Conservation (phyloP, 2,329 filamentous ascomycete genomes). For the Chalaropsis ovoidea region DNA sequence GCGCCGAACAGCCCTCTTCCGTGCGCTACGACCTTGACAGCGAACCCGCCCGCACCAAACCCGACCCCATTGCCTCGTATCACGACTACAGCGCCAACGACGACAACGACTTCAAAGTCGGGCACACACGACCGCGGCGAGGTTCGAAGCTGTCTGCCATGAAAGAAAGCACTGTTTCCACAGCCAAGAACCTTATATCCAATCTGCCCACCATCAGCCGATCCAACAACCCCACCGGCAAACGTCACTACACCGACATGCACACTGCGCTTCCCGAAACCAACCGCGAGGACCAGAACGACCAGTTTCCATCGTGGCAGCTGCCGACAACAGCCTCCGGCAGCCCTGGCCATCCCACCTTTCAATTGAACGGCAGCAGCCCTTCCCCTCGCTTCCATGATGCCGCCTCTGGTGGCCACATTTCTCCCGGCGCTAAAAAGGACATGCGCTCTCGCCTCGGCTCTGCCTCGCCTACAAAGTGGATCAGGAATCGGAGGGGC, state of each 20-base stretch:
- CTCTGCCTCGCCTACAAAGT: slow-evolving; percentile 18
- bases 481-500: slow-evolving; percentile 14
- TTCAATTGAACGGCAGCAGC: neutral
- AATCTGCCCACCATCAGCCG: slow-evolving; percentile 21
- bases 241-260: slow-evolving; percentile 22
- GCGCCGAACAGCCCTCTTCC: slow-evolving; percentile 16
- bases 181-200: slow-evolving; percentile 23
- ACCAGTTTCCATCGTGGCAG: slow-evolving; percentile 17
- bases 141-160: slow-evolving; percentile 72
- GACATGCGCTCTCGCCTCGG: slow-evolving; percentile 12
- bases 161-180: slow-evolving; percentile 27
- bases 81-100: slow-evolving; percentile 13
- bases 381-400: slow-evolving; percentile 1
- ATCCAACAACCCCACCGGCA: slow-evolving; percentile 14
- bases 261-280: slow-evolving; percentile 16
- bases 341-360: neutral
- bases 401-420: neutral
- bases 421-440: neutral
- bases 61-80: slow-evolving; percentile 18
- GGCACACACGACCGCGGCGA: slow-evolving; percentile 66
- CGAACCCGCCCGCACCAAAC: neutral
- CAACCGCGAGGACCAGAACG: slow-evolving; percentile 12
- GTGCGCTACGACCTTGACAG: slow-evolving; percentile 20
- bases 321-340: neutral
- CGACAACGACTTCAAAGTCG: slow-evolving; percentile 49